Percentiles rank a stretch among this genome's conserved stretches.
Evolutionary conservation across 306 rosid genomes (phyloP).

Genomic region (Crataegus laevigata): DNA sequence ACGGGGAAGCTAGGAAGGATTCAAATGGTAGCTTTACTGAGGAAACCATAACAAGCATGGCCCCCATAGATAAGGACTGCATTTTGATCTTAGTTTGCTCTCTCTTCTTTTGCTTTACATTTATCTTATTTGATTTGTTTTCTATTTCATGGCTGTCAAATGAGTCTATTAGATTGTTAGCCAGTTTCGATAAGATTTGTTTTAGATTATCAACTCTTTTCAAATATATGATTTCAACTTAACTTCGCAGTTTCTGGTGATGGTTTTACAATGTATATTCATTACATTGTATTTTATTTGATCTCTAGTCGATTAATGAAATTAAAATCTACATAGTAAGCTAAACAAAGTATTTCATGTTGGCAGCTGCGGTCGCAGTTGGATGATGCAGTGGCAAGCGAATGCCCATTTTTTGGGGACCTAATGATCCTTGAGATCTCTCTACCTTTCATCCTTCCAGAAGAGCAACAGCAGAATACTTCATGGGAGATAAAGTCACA

Average conservation of each 20-base stretch:
- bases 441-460: conserved; percentile 57
- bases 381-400: conserved; percentile 91
- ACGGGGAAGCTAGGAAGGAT: conserved; percentile 76
- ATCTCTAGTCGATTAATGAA: neutral
- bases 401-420: conserved; percentile 94
- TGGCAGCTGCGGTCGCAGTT: conserved; percentile 81
- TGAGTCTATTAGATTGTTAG: neutral
- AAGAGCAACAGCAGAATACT: conserved; percentile 55
- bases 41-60: conserved; percentile 69
- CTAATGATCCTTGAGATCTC: conserved; percentile 88
- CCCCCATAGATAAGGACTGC: conserved; percentile 74
- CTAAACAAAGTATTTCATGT: conserved; percentile 7
- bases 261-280: too few species aligned
- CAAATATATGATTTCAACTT: neutral
- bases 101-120: neutral
- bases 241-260: neutral
- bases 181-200: neutral
- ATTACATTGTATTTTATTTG: too few species aligned
- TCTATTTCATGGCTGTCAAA: neutral
- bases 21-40: conserved; percentile 63
- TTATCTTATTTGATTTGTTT: conserved; percentile 17
- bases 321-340: neutral
- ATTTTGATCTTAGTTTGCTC: neutral
- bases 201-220: conserved; percentile 3
- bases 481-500: conserved; percentile 80